Base-by-base conservation (phyloP, 108 stramenopile genomes). In the Epithemia pelagica region DNA sequence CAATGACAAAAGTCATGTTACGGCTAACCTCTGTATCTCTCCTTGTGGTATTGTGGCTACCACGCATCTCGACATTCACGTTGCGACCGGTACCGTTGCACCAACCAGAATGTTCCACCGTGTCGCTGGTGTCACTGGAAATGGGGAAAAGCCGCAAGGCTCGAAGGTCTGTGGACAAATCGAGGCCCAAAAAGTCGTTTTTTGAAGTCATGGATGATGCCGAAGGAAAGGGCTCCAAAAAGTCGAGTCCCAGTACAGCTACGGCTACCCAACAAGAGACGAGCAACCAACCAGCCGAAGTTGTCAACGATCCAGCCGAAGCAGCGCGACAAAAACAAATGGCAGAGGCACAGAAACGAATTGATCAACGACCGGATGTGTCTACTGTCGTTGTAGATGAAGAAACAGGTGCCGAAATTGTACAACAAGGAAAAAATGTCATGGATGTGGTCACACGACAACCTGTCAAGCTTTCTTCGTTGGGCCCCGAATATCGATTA, bases 381-480 rank as follows among this genome's bases (percentile, higher is more conserved):
- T 85, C 85, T 27, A 84, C 82, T 20, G 64, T 88, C 61, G 69
- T 87, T 32, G 78, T 86, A 26, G 91, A 93, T 61, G 87, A 89
- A 62, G 91, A 88, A 65, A 90, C 88, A 20, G 91, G 91, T 30
- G 81, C 86, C 54, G 86, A 83, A 68, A 61, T 85, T 23, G 77
- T 93, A 32, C 71, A 73, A 52, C 88, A 93, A 75, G 91, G 91
- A 21, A 75, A 87, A 32, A 75, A 74, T 32, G 91, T 93, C 30
- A 81, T 89, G 88, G 91, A 93, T 76, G 84, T 90, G 37, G 82
- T 87, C 21, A 93, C 91, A 0, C 79, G 87, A 0, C 87, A 87
- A 70, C 83, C 88, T 0, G 88, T 93, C 28, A 70, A 82, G 30
- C 67, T 93, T 10, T 77, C 75, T 28, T 70, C 83, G 31, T 30